A percentile compares a stretch with the other conserved stretches of the same genome.
Evolutionary conservation across 2,329 filamentous ascomycete genomes (phyloP).

Genomic region (Microthyrium microscopicum): DNA sequence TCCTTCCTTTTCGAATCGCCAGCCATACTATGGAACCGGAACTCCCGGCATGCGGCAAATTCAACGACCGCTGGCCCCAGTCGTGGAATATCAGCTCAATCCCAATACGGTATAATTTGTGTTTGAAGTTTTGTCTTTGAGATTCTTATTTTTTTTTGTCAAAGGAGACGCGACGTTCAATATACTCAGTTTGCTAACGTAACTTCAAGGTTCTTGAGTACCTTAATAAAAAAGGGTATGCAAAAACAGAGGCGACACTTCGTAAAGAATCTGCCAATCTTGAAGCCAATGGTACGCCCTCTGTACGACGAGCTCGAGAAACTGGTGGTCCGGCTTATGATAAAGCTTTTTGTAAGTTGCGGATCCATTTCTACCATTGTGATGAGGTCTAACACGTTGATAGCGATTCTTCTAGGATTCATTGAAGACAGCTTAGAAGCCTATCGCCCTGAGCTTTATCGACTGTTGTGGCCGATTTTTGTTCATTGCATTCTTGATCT

Average conservation of each 20-base stretch:
- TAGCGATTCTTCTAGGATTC: conserved; percentile 57
- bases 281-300: conserved; percentile 63
- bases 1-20: too few species aligned
- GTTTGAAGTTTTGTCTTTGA: too few species aligned
- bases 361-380: conserved; percentile 3
- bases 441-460: conserved; percentile 86
- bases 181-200: conserved; percentile 3
- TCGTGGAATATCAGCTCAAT: too few species aligned
- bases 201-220: conserved; percentile 88
- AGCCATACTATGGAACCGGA: too few species aligned
- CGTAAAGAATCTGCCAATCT: conserved; percentile 76
- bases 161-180: background rate
- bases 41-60: too few species aligned
- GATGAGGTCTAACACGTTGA: conserved; percentile 5
- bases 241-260: conserved; percentile 78
- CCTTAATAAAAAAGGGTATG: conserved; percentile 87
- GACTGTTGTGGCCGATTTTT: conserved; percentile 83
- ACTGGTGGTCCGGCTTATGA: conserved; percentile 59
- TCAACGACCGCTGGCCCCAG: too few species aligned
- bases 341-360: conserved; percentile 49
- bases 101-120: too few species aligned
- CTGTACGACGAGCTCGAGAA: conserved; percentile 49
- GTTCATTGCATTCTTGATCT: conserved; percentile 83
- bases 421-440: conserved; percentile 84
- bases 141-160: too few species aligned